Base-by-base conservation (phyloP, 768 basidiomycete genomes). In the Naganishia vaughanmartiniae region DNA sequence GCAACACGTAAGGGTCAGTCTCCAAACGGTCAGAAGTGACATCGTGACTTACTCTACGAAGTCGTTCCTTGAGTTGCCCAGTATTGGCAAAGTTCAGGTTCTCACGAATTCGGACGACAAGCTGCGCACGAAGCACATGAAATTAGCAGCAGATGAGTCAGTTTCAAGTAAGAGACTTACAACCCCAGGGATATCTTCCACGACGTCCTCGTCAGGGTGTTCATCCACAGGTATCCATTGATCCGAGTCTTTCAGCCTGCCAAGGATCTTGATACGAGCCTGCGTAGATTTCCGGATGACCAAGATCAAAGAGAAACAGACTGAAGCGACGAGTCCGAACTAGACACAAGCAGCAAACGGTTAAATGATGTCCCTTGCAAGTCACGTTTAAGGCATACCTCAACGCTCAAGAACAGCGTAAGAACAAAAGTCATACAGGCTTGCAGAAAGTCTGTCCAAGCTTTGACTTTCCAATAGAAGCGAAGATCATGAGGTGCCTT, bases 11-110 rank as follows among this genome's bases (percentile, higher is more conserved):
- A 15, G 2, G 42, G 21, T 36, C n/a, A 26, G n/a, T 21, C 46
- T 30, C 4, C n/a, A 21, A 10, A 28, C 15, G 6, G 12, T 42
- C 7, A 39, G 14, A 12, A 33, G 19, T 24, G 19, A 26, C 26
- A 31, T 24, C 53, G 1, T 26, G 42, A 72, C 78, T 74, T 90
- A 89, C 80, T 89, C 93, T 90, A 55, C 83, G 70, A 3, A 83
- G 72, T 15, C 83, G 73, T 53, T 83, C 93, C 84, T 97, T 97
- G 26, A 99, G 83, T 76, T 94, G 93, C 42, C 93, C 90, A 26
- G 94, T 94, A 78, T 99, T 99, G 15, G 95, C 93, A 74, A 99
- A 99, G 77, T 92, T 91, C 31, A 99, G 84, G 76, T 87, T 90
- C 82, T 98, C 95, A 34, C 92, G 84, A 66, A 99, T 90, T 28